Evolutionary conservation across 106 monocot genomes (phyloP).

Genomic region (Allium fistulosum): DNA sequence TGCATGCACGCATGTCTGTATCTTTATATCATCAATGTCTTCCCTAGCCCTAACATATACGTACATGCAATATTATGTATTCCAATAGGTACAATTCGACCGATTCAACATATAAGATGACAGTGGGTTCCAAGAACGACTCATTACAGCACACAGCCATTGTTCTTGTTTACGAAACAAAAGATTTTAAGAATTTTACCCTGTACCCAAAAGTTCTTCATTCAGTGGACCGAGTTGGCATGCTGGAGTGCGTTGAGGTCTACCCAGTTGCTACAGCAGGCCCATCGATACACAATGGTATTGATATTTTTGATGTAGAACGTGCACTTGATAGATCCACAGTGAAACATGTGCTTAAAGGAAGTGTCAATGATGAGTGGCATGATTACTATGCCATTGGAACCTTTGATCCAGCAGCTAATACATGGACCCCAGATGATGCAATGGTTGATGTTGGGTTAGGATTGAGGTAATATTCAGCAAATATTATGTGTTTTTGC

Average conservation of each 20-base stretch:
- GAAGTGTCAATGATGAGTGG: slow-evolving; percentile 51
- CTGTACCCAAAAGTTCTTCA: slow-evolving; percentile 41
- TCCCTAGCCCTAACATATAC: not conserved
- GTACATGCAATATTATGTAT: not conserved
- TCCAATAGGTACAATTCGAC: slow-evolving; percentile 13
- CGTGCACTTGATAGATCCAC: slow-evolving; percentile 16
- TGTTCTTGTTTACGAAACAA: slow-evolving; percentile 60
- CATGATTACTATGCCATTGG: slow-evolving; percentile 60
- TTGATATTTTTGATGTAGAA: slow-evolving; percentile 40
- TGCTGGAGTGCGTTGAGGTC: slow-evolving; percentile 96
- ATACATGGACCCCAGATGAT: slow-evolving; percentile 39
- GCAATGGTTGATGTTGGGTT: slow-evolving; percentile 38
- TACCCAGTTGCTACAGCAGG: slow-evolving; percentile 46
- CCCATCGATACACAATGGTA: not conserved
- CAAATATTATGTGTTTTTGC: slow-evolving; percentile 7
- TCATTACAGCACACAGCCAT: slow-evolving; percentile 28
- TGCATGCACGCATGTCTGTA: too few relatives aligned
- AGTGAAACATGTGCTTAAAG: slow-evolving; percentile 59
- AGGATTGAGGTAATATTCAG: slow-evolving; percentile 54
- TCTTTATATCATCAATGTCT: not conserved
- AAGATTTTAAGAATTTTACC: slow-evolving; percentile 52
- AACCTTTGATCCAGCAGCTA: slow-evolving; percentile 17
- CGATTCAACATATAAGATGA: slow-evolving; percentile 17
- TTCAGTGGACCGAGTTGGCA: slow-evolving; percentile 51
- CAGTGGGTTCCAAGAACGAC: slow-evolving; percentile 17